A percentile compares a stretch with the other conserved stretches of the same genome.
Evolutionary conservation across 306 rosid genomes (phyloP).

Genomic region (Glycine tomentella): DNA sequence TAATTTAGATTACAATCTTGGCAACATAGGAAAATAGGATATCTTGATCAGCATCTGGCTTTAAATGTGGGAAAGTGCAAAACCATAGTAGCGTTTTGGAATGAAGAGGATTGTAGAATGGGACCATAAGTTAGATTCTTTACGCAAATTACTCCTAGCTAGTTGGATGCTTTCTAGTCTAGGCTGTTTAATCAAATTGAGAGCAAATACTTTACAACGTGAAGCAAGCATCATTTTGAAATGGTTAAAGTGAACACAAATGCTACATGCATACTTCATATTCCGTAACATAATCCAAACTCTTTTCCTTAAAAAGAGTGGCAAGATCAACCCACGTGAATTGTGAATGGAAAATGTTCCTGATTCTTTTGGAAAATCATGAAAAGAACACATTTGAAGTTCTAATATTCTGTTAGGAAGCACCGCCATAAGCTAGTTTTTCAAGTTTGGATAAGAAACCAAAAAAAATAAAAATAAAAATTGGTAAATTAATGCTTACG

Average conservation of each 20-base stretch:
- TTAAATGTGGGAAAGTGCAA: neutral
- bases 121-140: neutral
- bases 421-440: too few species aligned
- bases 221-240: slow-evolving; percentile 15
- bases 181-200: slow-evolving; percentile 22
- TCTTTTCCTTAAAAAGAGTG: slow-evolving; percentile 4
- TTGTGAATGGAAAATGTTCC: slow-evolving; percentile 36
- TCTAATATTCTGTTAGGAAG: too few species aligned
- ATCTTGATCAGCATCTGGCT: neutral
- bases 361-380: slow-evolving; percentile 6
- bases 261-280: neutral
- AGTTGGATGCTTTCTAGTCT: slow-evolving; percentile 15
- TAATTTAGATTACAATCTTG: neutral
- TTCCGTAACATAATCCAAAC: neutral
- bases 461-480: too few species aligned
- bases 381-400: neutral
- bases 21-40: neutral
- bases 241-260: neutral
- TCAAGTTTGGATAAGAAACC: too few species aligned
- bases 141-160: slow-evolving; percentile 4
- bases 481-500: too few species aligned
- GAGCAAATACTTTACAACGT: slow-evolving; percentile 8
- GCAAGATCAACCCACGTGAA: neutral
- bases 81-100: neutral
- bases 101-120: neutral